Base-by-base conservation (phyloP, 768 basidiomycete genomes). In the Leccinum broughii region DNA sequence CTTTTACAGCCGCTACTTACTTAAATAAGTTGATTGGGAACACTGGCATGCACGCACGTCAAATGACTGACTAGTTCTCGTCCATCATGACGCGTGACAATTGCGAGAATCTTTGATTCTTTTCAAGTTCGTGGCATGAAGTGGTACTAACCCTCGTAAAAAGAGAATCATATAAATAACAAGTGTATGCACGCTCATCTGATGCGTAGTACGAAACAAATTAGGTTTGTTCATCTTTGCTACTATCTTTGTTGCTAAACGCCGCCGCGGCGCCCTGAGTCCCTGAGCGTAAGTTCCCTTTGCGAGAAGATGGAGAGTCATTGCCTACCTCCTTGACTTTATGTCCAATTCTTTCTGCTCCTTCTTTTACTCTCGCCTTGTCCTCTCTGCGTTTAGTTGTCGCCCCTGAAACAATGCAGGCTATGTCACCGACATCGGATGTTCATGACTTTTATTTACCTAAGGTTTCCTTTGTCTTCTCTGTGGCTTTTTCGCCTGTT, bases 401-500 rank as follows among this genome's bases (percentile, higher is more conserved):
- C 17, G 51, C 20, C 22, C 51, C 60, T 60, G 34, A n/a, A 6
- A 39, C 13, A 30, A 44, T n/a, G n/a, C 9, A 7, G 6, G n/a
- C 51, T 26, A 11, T 32, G 32, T 53, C 24, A 49, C 32, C 14
- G n/a, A 20, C 26, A 58, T 41, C 10, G 13, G 14, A 4, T 7
- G 32, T 20, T 2, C 2, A 26, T 37, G 30, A 28, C 4, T 28
- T 57, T 20, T 32, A 48, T 62, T 50, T 48, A 75, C 80, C 73
- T 5, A 80, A 50, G 1, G 72, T 71, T 59, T 75, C 64, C 66
- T 79, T 79, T 28, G 75, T 75, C 55, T 67, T 70, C 60, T 76
- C 75, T 7, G 76, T 75, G 3, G 69, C 78, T 59, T 73, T 64
- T 64, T 81, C 77, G 15, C 76, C 80, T 22, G 69, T 76, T 62